Evolutionary conservation across 176 grass and related monocot species (phyloP).

Genomic region (Eragrostis curvula): DNA sequence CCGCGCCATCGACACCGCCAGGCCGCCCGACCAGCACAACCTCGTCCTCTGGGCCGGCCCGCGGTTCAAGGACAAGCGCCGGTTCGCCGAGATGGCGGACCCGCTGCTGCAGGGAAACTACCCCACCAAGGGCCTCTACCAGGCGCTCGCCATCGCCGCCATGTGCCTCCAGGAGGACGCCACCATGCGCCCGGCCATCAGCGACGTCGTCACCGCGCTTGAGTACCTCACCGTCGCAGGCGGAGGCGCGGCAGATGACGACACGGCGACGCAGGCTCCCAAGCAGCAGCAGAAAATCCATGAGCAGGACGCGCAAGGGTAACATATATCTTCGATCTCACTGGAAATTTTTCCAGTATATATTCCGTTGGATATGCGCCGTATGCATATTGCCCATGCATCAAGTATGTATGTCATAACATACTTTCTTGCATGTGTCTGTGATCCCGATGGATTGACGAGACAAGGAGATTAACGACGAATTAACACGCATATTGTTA

Average conservation of each 20-base stretch:
- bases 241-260: not conserved
- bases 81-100: constrained; percentile 51
- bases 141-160: constrained; percentile 55
- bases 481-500: not conserved
- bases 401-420: not conserved
- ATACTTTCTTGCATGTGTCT: not conserved
- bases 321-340: not conserved
- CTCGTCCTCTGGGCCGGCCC: constrained; percentile 44
- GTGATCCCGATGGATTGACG: not conserved
- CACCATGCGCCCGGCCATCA: constrained; percentile 52
- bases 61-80: constrained; percentile 51
- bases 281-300: not conserved
- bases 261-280: not conserved
- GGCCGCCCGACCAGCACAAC: constrained; percentile 37
- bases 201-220: constrained; percentile 54
- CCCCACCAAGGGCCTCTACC: constrained; percentile 56
- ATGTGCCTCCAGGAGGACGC: constrained; percentile 62
- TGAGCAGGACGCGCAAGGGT: not conserved
- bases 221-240: constrained; percentile 45
- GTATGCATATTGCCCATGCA: not conserved
- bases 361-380: not conserved
- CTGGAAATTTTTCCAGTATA: not conserved
- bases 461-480: not conserved
- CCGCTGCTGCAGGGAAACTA: constrained; percentile 32
- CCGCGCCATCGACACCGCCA: constrained; percentile 34